These are phyloP conservation scores for Agrocybe chaxingu DNA, from an alignment of 768 basidiomycete genomes.

Conservation along the genomic window DNA sequence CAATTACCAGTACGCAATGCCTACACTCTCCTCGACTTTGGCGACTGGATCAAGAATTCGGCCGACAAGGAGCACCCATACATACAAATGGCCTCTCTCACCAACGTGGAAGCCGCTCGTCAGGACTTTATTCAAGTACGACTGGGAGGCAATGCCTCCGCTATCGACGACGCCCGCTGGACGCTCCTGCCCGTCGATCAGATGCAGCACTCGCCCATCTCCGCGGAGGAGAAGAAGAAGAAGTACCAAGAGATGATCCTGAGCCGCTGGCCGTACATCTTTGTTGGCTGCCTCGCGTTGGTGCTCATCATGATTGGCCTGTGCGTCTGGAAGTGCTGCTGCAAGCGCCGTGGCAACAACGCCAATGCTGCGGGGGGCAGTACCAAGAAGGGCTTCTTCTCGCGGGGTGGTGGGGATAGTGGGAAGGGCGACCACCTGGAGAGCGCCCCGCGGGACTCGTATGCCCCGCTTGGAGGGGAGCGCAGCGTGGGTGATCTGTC, in stretches of 20 bases:
- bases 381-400: constrained; percentile 9
- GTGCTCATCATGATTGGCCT: constrained; percentile 42
- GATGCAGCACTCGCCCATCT: constrained; percentile 60
- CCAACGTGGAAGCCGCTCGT: constrained; percentile 47
- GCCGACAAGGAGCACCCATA: constrained; percentile 54
- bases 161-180: constrained; percentile 46
- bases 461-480: constrained; percentile 27
- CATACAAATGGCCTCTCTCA: constrained; percentile 66
- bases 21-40: constrained; percentile 72
- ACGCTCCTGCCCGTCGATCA: constrained; percentile 58
- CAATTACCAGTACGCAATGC: constrained; percentile 63
- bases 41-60: constrained; percentile 55
- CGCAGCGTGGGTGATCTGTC: constrained; percentile 16
- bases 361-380: constrained; percentile 2
- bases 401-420: constrained; percentile 8
- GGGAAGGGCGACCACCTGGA: constrained; percentile 17
- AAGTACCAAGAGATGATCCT: constrained; percentile 59
- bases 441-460: constrained; percentile 24
- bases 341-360: constrained; percentile 15
- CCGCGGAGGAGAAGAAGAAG: constrained; percentile 63
- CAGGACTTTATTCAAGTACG: constrained; percentile 66
- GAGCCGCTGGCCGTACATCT: constrained; percentile 74
- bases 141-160: constrained; percentile 55
- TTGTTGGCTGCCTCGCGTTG: constrained; percentile 54
- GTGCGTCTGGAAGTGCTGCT: constrained; percentile 63